A percentile compares a stretch with the other conserved stretches of the same genome.
Conservation (phyloP, 2,329 filamentous ascomycete genomes). For the Penicillium hordei region DNA sequence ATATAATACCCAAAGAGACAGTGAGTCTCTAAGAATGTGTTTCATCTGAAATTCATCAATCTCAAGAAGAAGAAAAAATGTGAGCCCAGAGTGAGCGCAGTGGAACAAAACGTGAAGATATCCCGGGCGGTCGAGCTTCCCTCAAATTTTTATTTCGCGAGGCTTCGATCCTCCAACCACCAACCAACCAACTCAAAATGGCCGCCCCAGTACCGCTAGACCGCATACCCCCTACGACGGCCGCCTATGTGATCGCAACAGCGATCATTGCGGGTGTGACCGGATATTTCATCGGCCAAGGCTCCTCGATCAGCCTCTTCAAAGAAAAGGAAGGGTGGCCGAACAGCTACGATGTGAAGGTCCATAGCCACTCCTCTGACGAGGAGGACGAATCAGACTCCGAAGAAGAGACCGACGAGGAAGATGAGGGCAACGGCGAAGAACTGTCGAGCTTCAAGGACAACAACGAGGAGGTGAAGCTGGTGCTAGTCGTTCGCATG, state of each 20-base stretch:
- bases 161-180: neutral
- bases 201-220: conserved; percentile 36
- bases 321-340: conserved; percentile 46
- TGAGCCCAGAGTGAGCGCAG: neutral
- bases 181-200: conserved; percentile 27
- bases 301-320: conserved; percentile 71
- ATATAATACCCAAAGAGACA: neutral
- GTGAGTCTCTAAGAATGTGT: neutral
- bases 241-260: conserved; percentile 67
- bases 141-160: conserved; percentile 3
- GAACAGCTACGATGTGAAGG: conserved; percentile 56
- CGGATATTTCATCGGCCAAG: conserved; percentile 71
- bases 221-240: conserved; percentile 51
- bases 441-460: conserved; percentile 51
- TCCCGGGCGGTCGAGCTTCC: conserved; percentile 9
- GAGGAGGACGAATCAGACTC: conserved; percentile 45
- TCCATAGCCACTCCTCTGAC: conserved; percentile 45
- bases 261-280: conserved; percentile 70
- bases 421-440: conserved; percentile 61
- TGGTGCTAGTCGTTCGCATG: conserved; percentile 87
- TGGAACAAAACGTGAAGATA: neutral
- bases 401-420: conserved; percentile 67
- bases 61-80: neutral
- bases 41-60: neutral
- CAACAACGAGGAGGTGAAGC: conserved; percentile 81